These are phyloP conservation scores for Abortiporus biennis DNA, from an alignment of 1,284 basidiomycete genomes.

Conservation along the genomic window DNA sequence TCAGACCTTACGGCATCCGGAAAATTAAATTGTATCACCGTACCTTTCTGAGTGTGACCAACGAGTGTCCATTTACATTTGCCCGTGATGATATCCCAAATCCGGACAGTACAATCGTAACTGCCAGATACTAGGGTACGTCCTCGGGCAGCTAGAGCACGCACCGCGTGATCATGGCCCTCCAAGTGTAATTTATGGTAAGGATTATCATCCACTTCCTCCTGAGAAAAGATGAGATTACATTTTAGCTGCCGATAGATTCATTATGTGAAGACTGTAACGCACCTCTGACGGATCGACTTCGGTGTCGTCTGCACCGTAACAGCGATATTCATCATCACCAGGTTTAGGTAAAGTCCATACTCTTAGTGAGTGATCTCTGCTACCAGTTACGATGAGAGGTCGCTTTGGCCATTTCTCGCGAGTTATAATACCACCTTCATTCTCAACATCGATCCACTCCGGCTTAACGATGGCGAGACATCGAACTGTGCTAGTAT, in stretches of 20 bases:
- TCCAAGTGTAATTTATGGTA: conserved; percentile 82
- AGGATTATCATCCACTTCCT: conserved; percentile 83
- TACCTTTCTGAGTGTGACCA: conserved; percentile 91
- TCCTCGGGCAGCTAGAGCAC: conserved; percentile 87
- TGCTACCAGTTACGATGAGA: conserved; percentile 88
- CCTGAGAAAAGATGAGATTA: conserved; percentile 22
- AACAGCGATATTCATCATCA: conserved; percentile 73
- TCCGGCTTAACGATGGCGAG: conserved; percentile 88
- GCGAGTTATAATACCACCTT: conserved; percentile 47
- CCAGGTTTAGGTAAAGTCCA: conserved; percentile 82
- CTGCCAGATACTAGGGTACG: conserved; percentile 90
- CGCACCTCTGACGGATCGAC: conserved; percentile 65
- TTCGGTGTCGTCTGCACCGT: conserved; percentile 61
- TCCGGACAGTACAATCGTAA: conserved; percentile 89
- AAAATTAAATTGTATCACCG: conserved; percentile 9
- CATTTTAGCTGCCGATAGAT: background rate
- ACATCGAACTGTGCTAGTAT: conserved; percentile 90
- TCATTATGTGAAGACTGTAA: background rate
- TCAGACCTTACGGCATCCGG: background rate
- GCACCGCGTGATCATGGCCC: conserved; percentile 88
- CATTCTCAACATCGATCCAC: conserved; percentile 63
- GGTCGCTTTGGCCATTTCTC: conserved; percentile 84
- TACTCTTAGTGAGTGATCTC: conserved; percentile 85
- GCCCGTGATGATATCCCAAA: conserved; percentile 94
- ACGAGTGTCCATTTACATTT: conserved; percentile 73